Base-by-base conservation (phyloP, 2,329 filamentous ascomycete genomes). In the Ascochyta rabiei region DNA sequence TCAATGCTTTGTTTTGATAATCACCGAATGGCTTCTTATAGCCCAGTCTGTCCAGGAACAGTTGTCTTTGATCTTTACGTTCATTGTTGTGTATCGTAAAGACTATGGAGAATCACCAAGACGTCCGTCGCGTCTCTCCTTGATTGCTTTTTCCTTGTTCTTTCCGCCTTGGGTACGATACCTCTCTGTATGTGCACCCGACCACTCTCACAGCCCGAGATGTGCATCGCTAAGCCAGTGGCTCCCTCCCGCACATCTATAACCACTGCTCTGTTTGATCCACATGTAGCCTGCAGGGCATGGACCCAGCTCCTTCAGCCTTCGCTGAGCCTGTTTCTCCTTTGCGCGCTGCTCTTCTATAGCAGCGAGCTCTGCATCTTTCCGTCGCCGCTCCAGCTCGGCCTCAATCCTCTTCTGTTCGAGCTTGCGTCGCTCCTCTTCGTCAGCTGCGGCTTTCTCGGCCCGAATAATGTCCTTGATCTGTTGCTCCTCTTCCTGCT, bases 241-340 rank as follows among this genome's bases (percentile, higher is more conserved):
- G 2, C 64, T 66, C 0, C 87, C 87, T 0, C 82, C 88, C 0
- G 80, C 79, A 73, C 88, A 90, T 5, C 86, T 71, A 70, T 85
- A 91, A 0, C 88, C 88, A 1, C 63, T 66, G 1, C 2, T 35
- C 63, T 87, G 81, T 61, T 82, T 84, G 23, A 88, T 84, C 88
- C 88, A 91, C 0, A 53, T 48, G 64, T 42, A 91, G 0, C 87
- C 88, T 16, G 49, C 33, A 0, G 78, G 76, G 68, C 88, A 92
- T 0, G 71, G 44, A 0, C 88, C 88, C 75, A 84, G 77, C 1
- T 60, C 26, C 59, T 66, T 72, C 59, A 91, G 66, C 62, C 81
- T 86, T 34, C 66, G 60, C 71, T 82, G 79, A 10, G 62, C 70
- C 56, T 75, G 66, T 53, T 39, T 61, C 52, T 77, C 77, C 56